Evolutionary conservation across 768 basidiomycete genomes (phyloP).

Genomic region (Suillus sp.): DNA sequence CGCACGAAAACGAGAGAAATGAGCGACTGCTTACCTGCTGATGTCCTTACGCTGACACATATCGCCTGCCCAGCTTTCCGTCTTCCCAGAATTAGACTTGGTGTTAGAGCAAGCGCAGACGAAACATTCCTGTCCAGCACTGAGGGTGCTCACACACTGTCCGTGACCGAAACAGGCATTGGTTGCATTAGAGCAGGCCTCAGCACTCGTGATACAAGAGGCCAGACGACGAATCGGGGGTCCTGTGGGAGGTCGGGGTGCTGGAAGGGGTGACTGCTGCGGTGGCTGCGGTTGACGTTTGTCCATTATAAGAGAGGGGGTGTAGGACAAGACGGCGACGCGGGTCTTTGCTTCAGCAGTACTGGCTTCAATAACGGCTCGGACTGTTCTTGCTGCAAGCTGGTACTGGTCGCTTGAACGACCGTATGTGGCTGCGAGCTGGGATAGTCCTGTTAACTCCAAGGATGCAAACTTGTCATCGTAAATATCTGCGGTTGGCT

Average conservation of each 20-base stretch:
- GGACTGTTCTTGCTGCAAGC: slow-evolving; percentile 47
- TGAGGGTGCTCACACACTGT: slow-evolving; percentile 59
- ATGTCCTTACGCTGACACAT: slow-evolving; percentile 79
- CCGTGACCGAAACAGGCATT: slow-evolving; percentile 71
- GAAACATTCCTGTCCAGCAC: slow-evolving; percentile 57
- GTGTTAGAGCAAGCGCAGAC: slow-evolving; percentile 50
- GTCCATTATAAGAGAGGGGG: slow-evolving; percentile 28
- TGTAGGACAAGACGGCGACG: slow-evolving; percentile 57
- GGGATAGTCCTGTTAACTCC: slow-evolving; percentile 53
- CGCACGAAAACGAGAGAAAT: slow-evolving; percentile 2
- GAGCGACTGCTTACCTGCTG: slow-evolving; percentile 64
- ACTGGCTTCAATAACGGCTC: slow-evolving; percentile 47
- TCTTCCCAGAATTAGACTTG: slow-evolving; percentile 53
- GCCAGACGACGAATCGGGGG: slow-evolving; percentile 61
- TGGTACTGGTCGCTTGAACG: slow-evolving; percentile 56
- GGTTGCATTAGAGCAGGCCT: slow-evolving; percentile 64
- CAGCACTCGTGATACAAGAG: slow-evolving; percentile 59
- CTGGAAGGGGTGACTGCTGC: slow-evolving; percentile 51
- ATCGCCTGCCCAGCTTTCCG: slow-evolving; percentile 71
- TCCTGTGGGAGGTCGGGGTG: slow-evolving; percentile 39
- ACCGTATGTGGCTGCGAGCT: slow-evolving; percentile 51
- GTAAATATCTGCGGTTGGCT: slow-evolving; percentile 17
- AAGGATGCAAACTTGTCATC: slow-evolving; percentile 64
- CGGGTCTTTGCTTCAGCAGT: slow-evolving; percentile 41
- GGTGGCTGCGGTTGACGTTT: slow-evolving; percentile 45